Evolutionary conservation across 331 rosid species (phyloP).

Genomic region (Cydonia oblonga): DNA sequence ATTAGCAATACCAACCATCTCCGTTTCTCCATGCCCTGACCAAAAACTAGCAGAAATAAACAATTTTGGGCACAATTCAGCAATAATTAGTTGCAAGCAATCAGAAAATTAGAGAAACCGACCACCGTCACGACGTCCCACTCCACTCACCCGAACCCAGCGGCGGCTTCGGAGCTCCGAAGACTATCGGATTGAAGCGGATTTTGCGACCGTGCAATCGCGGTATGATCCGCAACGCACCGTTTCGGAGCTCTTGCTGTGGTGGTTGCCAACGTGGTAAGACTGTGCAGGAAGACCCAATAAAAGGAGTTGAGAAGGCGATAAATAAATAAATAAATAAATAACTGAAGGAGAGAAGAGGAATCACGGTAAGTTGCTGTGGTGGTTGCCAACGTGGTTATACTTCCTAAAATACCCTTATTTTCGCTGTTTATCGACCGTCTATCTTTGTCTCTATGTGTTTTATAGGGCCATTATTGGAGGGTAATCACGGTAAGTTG

Average conservation of each 20-base stretch:
- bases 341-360: too few relatives aligned
- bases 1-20: constrained; percentile 40
- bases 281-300: not conserved
- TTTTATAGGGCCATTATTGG: not conserved
- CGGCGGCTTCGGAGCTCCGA: not conserved
- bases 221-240: not conserved
- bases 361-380: too few relatives aligned
- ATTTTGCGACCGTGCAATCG: not conserved
- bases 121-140: not conserved
- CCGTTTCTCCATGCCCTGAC: constrained; percentile 48
- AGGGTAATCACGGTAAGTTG: not conserved
- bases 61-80: not conserved
- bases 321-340: too few relatives aligned
- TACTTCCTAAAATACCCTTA: constrained; percentile 11
- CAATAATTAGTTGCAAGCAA: not conserved
- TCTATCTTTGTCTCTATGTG: not conserved
- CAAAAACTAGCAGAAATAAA: not conserved
- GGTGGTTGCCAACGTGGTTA: too few relatives aligned
- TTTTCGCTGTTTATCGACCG: not conserved
- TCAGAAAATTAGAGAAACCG: not conserved
- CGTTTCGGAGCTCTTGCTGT: not conserved
- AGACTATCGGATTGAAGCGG: not conserved
- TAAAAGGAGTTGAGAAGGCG: not conserved
- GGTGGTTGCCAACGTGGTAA: not conserved
- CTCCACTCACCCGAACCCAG: not conserved